Base-by-base conservation (phyloP, 2,329 filamentous ascomycete genomes). In the Paecilomyces niveus region DNA sequence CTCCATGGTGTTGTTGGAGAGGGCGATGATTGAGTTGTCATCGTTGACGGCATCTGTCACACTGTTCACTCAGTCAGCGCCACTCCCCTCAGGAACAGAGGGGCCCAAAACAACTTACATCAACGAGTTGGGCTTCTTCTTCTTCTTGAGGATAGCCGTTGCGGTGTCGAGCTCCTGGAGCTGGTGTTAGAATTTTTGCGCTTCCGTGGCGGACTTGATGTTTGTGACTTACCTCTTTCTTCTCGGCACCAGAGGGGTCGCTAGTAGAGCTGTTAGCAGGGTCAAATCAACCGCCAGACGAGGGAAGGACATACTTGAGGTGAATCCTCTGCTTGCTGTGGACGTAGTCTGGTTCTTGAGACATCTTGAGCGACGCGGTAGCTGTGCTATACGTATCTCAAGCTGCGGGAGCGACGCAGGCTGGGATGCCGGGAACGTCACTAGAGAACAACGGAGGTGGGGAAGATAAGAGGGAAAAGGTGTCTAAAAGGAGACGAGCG, bases 41-140 rank as follows among this genome's bases (percentile, higher is more conserved):
- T 99, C 94, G 80, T 96, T 99, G 71, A 90, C 85, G 76, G 94
- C 92, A 85, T 99, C 95, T 72, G 94, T 97, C 66, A 99, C 94
- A 81, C 92, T 96, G 71, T 66, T 57, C 56, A 54, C 57, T 59
- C 49, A 57, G 63, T 69, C 59, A 70, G 66, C 63, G 63, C 55
- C 60, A 54, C 56, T 58, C 54, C 49, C 32, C 51, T 11, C 33
- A 24, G 45, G 26, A 51, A 58, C 26, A 21, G 24, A 53, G 29
- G 26, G 53, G 33, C 53, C 18, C 49, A 13, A 10, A 39, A 15
- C 32, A 52, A 77, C 88, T 76, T 83, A 96, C 92, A 99, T 96
- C 76, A 99, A 80, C 73, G 93, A 95, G 80, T 99, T 99, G 70
- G 92, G 92, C 90, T 99, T 99, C 92, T 99, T 99, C 89, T 99